phyloP scores from a whole-genome alignment of 2,329 filamentous ascomycete genomes.

The Ophiostoma sp. region DNA sequence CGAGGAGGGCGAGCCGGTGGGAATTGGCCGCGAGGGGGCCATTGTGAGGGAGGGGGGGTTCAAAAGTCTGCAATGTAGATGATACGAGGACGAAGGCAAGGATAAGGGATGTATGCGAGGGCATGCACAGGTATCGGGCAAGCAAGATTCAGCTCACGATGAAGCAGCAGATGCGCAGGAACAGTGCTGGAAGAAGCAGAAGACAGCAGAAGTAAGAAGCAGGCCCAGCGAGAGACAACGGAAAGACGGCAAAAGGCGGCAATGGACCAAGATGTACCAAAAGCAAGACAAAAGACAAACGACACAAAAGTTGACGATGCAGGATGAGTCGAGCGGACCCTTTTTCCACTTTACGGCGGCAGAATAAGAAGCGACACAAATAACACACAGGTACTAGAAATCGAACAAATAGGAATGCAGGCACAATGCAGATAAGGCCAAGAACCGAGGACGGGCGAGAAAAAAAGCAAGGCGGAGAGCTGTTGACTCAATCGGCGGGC shows the following conservation, averaged over 20 bases:
- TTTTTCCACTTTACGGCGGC: constrained; percentile 6
- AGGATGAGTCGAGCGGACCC: neutral
- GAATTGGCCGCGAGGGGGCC: constrained; percentile 31
- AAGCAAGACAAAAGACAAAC: neutral
- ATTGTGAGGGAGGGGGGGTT: constrained; percentile 3
- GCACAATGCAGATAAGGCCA: neutral
- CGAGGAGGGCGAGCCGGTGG: constrained; percentile 22
- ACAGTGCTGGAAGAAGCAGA: neutral
- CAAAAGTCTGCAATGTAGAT: neutral
- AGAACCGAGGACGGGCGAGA: neutral
- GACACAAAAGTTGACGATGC: constrained; percentile 7
- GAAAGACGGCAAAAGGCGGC: too few species aligned
- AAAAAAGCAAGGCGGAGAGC: constrained; percentile 4
- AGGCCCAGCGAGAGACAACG: too few species aligned
- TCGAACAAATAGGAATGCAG: neutral
- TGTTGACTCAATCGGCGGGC: neutral
- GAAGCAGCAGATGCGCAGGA: neutral
- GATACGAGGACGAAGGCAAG: neutral
- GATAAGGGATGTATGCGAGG: neutral
- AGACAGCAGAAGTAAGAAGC: neutral
- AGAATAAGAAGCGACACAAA: neutral
- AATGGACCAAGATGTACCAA: neutral
- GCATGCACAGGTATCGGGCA: neutral
- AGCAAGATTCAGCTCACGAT: neutral
- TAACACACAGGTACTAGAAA: neutral